phyloP scores from a whole-genome alignment of 805 yeast species.

The Saccharomycopsis capsularis region DNA sequence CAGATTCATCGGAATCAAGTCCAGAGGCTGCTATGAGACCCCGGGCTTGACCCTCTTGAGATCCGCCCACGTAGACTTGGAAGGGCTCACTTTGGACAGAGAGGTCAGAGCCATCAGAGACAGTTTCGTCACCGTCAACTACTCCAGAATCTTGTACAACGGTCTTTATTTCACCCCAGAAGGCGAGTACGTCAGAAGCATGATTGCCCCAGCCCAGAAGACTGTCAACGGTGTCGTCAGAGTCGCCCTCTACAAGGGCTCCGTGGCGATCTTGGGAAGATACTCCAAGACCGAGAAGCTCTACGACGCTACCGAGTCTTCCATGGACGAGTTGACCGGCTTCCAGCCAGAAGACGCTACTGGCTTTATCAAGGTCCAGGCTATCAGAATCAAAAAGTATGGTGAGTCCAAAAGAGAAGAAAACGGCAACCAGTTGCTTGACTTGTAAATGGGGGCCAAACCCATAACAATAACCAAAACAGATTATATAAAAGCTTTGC shows the following conservation, averaged over 20 bases:
- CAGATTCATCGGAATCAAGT: slow-evolving; percentile 97
- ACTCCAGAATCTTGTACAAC: slow-evolving; percentile 86
- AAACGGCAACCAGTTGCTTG: slow-evolving; percentile 14
- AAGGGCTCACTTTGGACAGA: slow-evolving; percentile 94
- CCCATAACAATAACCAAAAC: too few species aligned
- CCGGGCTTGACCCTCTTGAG: slow-evolving; percentile 96
- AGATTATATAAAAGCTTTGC: too few species aligned
- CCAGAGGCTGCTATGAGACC: slow-evolving; percentile 99
- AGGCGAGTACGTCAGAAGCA: slow-evolving; percentile 88
- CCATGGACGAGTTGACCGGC: slow-evolving; percentile 98
- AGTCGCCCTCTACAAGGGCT: slow-evolving; percentile 89
- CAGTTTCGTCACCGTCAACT: slow-evolving; percentile 86
- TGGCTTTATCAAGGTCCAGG: slow-evolving; percentile 96
- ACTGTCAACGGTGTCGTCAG: slow-evolving; percentile 97
- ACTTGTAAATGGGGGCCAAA: too few species aligned
- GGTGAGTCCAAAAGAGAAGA: slow-evolving; percentile 86
- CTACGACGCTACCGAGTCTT: slow-evolving; percentile 95
- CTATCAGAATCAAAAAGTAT: slow-evolving; percentile 96
- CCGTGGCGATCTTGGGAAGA: slow-evolving; percentile 80
- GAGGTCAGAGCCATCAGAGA: slow-evolving; percentile 97
- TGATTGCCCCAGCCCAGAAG: slow-evolving; percentile 91
- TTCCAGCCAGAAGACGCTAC: slow-evolving; percentile 95
- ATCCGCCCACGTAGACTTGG: slow-evolving; percentile 90
- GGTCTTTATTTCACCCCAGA: slow-evolving; percentile 99
- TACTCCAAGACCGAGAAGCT: slow-evolving; percentile 92